Conservation (phyloP, 2,329 filamentous ascomycete species). For the Blastomyces parvus region DNA sequence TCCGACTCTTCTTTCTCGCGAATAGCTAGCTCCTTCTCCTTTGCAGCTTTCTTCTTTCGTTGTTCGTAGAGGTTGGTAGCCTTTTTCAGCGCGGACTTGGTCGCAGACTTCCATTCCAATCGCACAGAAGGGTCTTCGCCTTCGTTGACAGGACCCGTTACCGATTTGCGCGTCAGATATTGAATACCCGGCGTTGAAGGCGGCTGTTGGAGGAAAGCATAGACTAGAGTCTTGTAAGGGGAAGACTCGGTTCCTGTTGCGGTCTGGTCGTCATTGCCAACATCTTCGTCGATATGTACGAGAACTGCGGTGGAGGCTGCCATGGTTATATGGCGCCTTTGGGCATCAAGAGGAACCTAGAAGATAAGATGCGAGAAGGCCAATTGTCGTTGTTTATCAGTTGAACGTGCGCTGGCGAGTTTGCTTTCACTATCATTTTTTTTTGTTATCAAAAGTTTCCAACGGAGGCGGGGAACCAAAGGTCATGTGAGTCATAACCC, state of each 20-base stretch:
- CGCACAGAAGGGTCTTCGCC: constrained; percentile 56
- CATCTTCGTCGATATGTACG: constrained; percentile 73
- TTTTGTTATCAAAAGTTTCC: background rate
- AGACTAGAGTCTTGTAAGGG: constrained; percentile 72
- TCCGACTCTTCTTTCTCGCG: constrained; percentile 64
- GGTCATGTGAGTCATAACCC: constrained; percentile 6
- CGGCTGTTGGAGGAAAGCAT: constrained; percentile 64
- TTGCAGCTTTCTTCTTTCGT: constrained; percentile 75
- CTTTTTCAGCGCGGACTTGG: constrained; percentile 81
- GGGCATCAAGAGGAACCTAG: background rate
- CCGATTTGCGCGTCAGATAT: constrained; percentile 61
- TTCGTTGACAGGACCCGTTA: constrained; percentile 50
- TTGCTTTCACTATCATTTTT: background rate
- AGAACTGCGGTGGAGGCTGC: constrained; percentile 24
- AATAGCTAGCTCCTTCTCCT: constrained; percentile 63
- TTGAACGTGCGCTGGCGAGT: background rate
- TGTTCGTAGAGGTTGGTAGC: constrained; percentile 62
- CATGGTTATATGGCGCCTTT: constrained; percentile 7
- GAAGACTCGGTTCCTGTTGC: constrained; percentile 60
- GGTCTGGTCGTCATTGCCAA: constrained; percentile 58
- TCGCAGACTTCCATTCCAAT: constrained; percentile 67
- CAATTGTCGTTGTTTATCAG: background rate
- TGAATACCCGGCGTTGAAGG: constrained; percentile 45
- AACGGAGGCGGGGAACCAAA: background rate
- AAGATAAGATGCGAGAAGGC: background rate